Base-by-base conservation (phyloP, 2,329 filamentous ascomycete genomes). In the Dothistroma septosporum region DNA sequence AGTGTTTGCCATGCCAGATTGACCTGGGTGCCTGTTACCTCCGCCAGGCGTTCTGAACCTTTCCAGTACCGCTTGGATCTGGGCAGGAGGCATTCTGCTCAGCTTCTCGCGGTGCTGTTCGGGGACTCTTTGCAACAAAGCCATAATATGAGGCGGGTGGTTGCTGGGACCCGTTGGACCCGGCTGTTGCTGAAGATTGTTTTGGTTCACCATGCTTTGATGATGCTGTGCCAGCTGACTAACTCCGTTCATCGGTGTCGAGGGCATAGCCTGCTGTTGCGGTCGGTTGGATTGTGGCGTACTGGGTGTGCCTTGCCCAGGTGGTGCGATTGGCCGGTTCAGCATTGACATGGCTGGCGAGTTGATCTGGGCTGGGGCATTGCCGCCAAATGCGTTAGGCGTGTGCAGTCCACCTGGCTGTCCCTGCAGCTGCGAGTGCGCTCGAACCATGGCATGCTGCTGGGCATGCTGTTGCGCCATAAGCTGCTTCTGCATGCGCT, bases 271-370 rank as follows among this genome's bases (percentile, higher is more conserved):
- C 71, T 69, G 31, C 54, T 61, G 66, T 57, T 71, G 69, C 47
- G 70, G 67, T 24, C 69, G 62, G 33, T 68, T 71, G 16, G 68
- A 66, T 53, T 75, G 73, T 22, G 72, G 72, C 12, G 73, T 75
- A 57, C 66, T 62, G 16, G 66, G 70, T 55, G 65, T 68, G 32
- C 60, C 65, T 60, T 80, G 79, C 2, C 76, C 77, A 11, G 78
- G 78, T 53, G 78, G 76, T 41, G 69, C 73, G 73, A 82, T 78
- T 1, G 79, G 77, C 19, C 77, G 74, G 33, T 77, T 82, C 22
- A 82, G 73, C 74, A 79, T 79, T 1, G 77, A 74, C 79, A 82
- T 81, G 4, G 75, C 77, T 35, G 78, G 78, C 58, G 76, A 79
- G 35, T 69, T 67, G 37, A 62, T 59, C 49, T 69, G 69, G 14